Percentiles rank a stretch among this genome's conserved stretches.
phyloP scores from a whole-genome alignment of 2,329 filamentous ascomycete genomes.

The Hypoxylon sp. region DNA sequence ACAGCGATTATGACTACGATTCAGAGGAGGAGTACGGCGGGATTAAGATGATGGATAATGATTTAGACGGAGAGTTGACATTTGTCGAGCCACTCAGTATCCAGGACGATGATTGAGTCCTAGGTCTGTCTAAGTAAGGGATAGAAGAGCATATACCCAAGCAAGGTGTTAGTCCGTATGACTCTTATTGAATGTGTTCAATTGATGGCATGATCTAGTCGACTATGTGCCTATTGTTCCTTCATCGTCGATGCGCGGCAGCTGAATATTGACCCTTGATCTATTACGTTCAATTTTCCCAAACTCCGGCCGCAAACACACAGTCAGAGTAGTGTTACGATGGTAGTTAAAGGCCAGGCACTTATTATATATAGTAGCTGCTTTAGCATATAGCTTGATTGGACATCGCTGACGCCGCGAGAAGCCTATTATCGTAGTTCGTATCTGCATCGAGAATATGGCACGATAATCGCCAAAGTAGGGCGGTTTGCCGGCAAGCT shows the following conservation, averaged over 20 bases:
- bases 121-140: not conserved
- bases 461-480: not conserved
- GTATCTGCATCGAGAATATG: not conserved
- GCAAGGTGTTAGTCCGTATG: not conserved
- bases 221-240: not conserved
- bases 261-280: not conserved
- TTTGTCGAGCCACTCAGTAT: constrained; percentile 50
- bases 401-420: not conserved
- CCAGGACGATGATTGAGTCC: constrained; percentile 33
- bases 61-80: constrained; percentile 53
- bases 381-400: not conserved
- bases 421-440: not conserved
- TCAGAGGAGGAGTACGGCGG: constrained; percentile 53
- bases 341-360: not conserved
- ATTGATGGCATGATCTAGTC: not conserved
- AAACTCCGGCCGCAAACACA: not conserved
- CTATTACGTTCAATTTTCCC: not conserved
- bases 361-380: not conserved
- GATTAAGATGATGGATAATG: constrained; percentile 59
- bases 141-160: constrained; percentile 26
- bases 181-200: not conserved
- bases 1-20: constrained; percentile 43
- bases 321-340: not conserved
- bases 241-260: not conserved
- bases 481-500: not conserved